Evolutionary conservation across 306 rosid genomes (phyloP).

Genomic region (Alnus glutinosa): DNA sequence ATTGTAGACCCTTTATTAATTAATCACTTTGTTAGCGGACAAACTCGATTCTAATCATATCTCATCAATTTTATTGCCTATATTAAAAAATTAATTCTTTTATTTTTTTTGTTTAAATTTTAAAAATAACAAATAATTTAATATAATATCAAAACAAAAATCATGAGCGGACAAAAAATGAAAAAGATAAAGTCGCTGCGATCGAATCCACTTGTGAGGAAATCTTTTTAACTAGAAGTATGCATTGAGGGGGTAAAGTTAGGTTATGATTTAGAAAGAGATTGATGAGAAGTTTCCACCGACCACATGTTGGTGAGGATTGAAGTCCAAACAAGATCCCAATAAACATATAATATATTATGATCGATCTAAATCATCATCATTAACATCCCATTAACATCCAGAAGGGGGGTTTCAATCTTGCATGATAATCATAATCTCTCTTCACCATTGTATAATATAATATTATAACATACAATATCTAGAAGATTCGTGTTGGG

Average conservation of each 20-base stretch:
- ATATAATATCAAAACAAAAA: too few species aligned
- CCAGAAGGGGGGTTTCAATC: constrained; percentile 6
- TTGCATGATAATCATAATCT: constrained; percentile 29
- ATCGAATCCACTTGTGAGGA: background rate
- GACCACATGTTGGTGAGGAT: background rate
- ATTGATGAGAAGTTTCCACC: constrained; percentile 11
- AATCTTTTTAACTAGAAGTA: background rate
- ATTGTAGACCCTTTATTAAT: background rate
- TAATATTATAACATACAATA: background rate
- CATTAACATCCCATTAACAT: constrained; percentile 41
- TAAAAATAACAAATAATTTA: too few species aligned
- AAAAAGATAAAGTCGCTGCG: too few species aligned
- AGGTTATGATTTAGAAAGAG: background rate
- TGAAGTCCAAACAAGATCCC: constrained; percentile 36
- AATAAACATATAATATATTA: constrained; percentile 27
- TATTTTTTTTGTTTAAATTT: too few species aligned
- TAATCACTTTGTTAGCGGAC: constrained; percentile 1
- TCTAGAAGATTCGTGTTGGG: constrained; percentile 38
- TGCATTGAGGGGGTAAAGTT: background rate
- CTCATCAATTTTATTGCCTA: too few species aligned
- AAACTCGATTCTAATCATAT: background rate
- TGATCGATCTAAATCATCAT: constrained; percentile 44
- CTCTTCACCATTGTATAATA: background rate
- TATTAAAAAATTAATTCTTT: too few species aligned
- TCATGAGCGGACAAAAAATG: too few species aligned